phyloP scores from a whole-genome alignment of 768 basidiomycete genomes.

The Boletus reticulatus region DNA sequence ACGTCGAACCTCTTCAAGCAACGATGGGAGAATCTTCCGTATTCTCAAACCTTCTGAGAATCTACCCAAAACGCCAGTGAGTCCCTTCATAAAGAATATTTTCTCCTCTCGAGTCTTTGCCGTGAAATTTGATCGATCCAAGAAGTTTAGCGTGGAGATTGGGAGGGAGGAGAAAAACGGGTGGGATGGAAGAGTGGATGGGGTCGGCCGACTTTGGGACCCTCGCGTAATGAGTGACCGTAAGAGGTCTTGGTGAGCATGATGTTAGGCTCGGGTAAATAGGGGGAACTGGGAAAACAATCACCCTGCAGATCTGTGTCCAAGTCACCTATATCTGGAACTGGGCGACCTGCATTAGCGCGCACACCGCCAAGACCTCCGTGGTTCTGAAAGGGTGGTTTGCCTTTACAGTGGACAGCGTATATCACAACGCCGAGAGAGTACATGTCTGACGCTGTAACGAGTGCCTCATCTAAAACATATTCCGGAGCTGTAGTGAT shows the following conservation, averaged over 20 bases:
- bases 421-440: slow-evolving; percentile 89
- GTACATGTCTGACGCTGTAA: slow-evolving; percentile 91
- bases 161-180: slow-evolving; percentile 94
- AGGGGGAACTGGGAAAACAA: slow-evolving; percentile 1
- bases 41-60: slow-evolving; percentile 87
- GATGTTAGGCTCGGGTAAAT: slow-evolving; percentile 8
- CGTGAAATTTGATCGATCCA: slow-evolving; percentile 94
- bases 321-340: slow-evolving; percentile 60
- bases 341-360: slow-evolving; percentile 62
- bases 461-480: slow-evolving; percentile 82
- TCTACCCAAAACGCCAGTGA: slow-evolving; percentile 72
- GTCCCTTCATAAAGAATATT: slow-evolving; percentile 91
- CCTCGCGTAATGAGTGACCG: slow-evolving; percentile 79
- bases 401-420: slow-evolving; percentile 86
- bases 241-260: slow-evolving; percentile 58
- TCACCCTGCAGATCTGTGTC: slow-evolving; percentile 75
- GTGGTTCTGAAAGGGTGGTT: slow-evolving; percentile 84
- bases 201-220: slow-evolving; percentile 68
- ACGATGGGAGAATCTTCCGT: slow-evolving; percentile 86
- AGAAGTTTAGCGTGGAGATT: slow-evolving; percentile 92
- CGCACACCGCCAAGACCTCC: slow-evolving; percentile 69
- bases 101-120: slow-evolving; percentile 95
- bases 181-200: slow-evolving; percentile 76
- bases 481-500: slow-evolving; percentile 83
- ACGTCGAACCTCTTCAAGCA: slow-evolving; percentile 83